Base-by-base conservation (phyloP, 441 rosid genomes). In the Gossypium davidsonii region DNA sequence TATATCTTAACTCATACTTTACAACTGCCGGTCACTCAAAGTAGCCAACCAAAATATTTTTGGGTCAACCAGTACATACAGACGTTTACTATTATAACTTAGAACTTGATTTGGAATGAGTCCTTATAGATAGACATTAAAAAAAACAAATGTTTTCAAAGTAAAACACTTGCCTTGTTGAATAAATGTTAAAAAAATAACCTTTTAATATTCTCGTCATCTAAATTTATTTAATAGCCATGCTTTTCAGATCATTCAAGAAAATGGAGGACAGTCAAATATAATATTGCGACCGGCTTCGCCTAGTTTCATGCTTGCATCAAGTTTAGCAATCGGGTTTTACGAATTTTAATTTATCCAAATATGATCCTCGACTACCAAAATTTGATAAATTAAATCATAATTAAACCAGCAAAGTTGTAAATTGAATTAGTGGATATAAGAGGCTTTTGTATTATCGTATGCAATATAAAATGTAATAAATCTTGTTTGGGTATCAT, bases 41-140 rank as follows among this genome's bases (percentile, higher is more conserved):
- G 74, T 25, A 21, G 26, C 67, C 57, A 1, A 15, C 58, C 37
- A 59, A 71, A 25, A 2, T 6, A 9, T 1, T 58, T 57, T 59
- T 59, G 21, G 57, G 74, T 21, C 67, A 71, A 58, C 51, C 12
- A 14, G 21, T 42, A 7, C 25, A 58, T 25, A 15, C 21, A 15
- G 11, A 1, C 8, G 39, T 46, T 46, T 46, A 46, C 51, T 46
- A 34, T 34, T 56, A 5, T 12, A 56, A 20, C 31, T 52, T 1
- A 4, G 25, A 25, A 17, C 17, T 55, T 70, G 64, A 70, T 64
- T 56, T 56, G 31, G 65, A 56, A 55, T 21, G 12, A 55, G 73
- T 34, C 34, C 52, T 69, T 18, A 6, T 34, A 4, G 14, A 2
- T 31, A 37, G 31, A 60, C 51, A 28, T 17, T 20, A 14, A 21